Evolutionary conservation across 2,329 filamentous ascomycete genomes (phyloP), one percentile per base, ranked within the genome.

Genomic region (Beauveria scarabaeidicola): DNA sequence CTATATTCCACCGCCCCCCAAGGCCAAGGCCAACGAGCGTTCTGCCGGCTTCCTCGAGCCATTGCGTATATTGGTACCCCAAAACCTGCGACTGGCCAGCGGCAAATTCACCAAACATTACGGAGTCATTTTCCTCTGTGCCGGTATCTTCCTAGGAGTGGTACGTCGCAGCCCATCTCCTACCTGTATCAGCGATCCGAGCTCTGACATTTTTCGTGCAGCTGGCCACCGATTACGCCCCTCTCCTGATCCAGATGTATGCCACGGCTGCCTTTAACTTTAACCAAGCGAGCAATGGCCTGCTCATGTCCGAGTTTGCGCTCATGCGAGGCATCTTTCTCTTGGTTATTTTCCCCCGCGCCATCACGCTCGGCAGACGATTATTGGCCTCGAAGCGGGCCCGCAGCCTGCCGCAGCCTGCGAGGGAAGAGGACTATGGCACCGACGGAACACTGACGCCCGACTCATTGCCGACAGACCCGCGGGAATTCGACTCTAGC

Each of bases 141-240:
- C 77, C 0, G 87, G 87, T 1, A 84, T 88, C 2, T 90, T 88
- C 61, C 71, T 87, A 0, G 86, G 83, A 0, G 85, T 89, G 0
- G 78, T 81, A 68, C 66, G 77, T 74, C 44, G 2, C 8, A 40
- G n/a, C 15, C 3, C 15, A 9, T 9, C 25, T 27, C 15, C 4
- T 25, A 13, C 8, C 9, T 3, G 21, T 2, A 40, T n/a, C 17
- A n/a, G 6, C 50, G 11, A 36, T 13, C 32, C 32, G 11, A 19
- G 36, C 10, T 6, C 36, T 57, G 11, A 41, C 27, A 29, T 29
- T 17, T 17, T 7, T n/a, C 15, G 19, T 29, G 25, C 58, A 80
- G 67, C 76, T 89, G 1, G 86, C 87, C 0, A 89, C 87, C 0
- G 85, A 84, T 1, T 90, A 88, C 59, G 85, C 86, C 0, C 82